These are phyloP conservation scores for Hypoxylon perforatum DNA, from an alignment of 495 filamentous ascomycete species.

Conservation along the genomic window DNA sequence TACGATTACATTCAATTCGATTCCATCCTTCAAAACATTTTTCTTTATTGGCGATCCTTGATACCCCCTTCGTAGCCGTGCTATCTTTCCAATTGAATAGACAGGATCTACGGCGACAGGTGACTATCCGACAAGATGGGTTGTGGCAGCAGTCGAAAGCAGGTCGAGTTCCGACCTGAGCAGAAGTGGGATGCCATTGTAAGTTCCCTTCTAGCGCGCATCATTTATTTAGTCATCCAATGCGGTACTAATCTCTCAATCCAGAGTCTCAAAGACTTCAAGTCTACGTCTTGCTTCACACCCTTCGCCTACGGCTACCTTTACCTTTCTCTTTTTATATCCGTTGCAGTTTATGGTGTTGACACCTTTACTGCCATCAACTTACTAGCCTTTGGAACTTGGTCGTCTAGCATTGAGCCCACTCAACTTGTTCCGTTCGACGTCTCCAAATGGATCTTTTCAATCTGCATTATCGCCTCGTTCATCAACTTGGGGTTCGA, in stretches of 20 bases:
- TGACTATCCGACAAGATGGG: conserved; percentile 66
- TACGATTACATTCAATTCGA: conserved; percentile 35
- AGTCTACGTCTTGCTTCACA: conserved; percentile 77
- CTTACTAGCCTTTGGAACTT: conserved; percentile 81
- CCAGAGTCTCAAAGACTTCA: conserved; percentile 91
- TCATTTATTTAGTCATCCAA: not conserved
- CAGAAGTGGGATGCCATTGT: conserved; percentile 97
- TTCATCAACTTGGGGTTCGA: conserved; percentile 80
- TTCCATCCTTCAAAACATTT: conserved; percentile 33
- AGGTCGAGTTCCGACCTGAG: conserved; percentile 73
- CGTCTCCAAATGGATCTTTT: conserved; percentile 87
- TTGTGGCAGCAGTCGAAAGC: conserved; percentile 76
- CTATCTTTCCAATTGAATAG: conserved; percentile 27
- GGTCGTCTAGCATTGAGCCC: conserved; percentile 64
- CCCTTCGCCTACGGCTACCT: conserved; percentile 86
- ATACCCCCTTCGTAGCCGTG: conserved; percentile 38
- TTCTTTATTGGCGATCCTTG: conserved; percentile 42
- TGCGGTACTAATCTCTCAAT: conserved; percentile 18
- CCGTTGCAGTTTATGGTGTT: conserved; percentile 84
- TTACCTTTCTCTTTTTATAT: conserved; percentile 80
- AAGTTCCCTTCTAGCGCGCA: conserved; percentile 47
- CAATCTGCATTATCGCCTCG: conserved; percentile 86
- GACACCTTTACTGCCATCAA: conserved; percentile 95
- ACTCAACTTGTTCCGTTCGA: conserved; percentile 68
- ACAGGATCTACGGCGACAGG: conserved; percentile 18